Base-by-base conservation (phyloP, 176 grass and related monocot species). In the Aegilops umbellulata region DNA sequence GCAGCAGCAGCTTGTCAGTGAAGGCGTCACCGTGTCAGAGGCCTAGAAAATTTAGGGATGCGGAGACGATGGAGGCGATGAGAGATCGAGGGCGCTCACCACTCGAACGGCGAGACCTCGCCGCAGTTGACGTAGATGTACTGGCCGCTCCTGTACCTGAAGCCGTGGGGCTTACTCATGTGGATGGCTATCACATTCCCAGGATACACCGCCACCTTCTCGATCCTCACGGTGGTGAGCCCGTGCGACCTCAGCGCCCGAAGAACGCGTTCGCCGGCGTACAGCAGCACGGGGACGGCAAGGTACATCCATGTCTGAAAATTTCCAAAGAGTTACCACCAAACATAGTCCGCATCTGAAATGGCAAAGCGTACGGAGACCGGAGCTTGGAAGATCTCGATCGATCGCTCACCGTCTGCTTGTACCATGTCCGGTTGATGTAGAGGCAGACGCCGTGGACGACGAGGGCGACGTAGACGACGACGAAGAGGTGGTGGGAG, bases 241-340 rank as follows among this genome's bases (percentile, higher is more conserved):
- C 97, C 94, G 9, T 91, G 81, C 6, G 97, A 98, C 66, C 97
- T 88, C 39, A 98, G 84, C 1, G 84, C 90, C 15, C 97, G 91
- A 3, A 96, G 80, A 35, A 96, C 36, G 8, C 97, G 92, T 84
- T 98, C 97, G 16, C 94, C 87, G 24, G 91, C 74, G 66, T 98
- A 98, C 34, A 98, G 63, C 32, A 86, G 31, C 13, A 98, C 0
- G 0, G 97, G 97, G 24, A 98, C 25, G 7, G 89, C 84, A 7
- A 96, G 94, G 90, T 98, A 98, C 94, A 98, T 98, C 97, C 97
- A 98, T 44, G 97, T 96, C 96, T 98, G 88, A 20, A 20, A 86
- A 9, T 26, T 16, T 5, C 13, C 30, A 8, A 49, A 3, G 5
- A 2, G 1, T 81, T 22, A 25, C 3, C 8, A 25, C 4, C 8